phyloP scores from a whole-genome alignment of 2,329 filamentous ascomycete species.

The Lecanoromycetidae sp. region DNA sequence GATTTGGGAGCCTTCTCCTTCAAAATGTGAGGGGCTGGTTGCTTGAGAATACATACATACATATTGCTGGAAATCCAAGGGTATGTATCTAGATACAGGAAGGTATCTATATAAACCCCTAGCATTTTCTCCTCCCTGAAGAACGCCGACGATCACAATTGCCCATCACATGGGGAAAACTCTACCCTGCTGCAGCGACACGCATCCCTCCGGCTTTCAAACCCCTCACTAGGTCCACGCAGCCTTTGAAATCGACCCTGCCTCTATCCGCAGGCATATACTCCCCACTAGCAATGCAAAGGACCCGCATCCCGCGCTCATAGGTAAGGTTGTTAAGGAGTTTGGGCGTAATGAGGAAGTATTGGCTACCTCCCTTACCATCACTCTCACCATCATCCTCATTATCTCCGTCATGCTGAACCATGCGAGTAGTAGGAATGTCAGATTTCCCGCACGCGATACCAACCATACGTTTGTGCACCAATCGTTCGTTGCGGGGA shows the following conservation, averaged over 20 bases:
- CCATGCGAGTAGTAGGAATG: not conserved
- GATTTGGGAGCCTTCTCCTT: no score
- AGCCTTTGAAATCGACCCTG: slow-evolving; percentile 16
- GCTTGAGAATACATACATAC: no score
- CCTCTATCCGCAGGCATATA: slow-evolving; percentile 29
- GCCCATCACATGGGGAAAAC: no score
- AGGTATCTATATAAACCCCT: no score
- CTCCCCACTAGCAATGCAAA: slow-evolving; percentile 88
- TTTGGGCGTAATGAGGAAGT: slow-evolving; percentile 97
- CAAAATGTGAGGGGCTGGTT: no score
- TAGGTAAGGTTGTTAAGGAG: slow-evolving; percentile 75
- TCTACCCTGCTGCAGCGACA: not conserved
- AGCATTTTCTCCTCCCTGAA: no score
- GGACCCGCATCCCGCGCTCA: slow-evolving; percentile 78
- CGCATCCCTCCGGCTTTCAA: slow-evolving; percentile 4
- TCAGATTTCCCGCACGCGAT: slow-evolving; percentile 60
- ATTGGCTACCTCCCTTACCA: slow-evolving; percentile 49
- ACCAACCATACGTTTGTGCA: slow-evolving; percentile 95
- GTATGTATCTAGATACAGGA: no score
- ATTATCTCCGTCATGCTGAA: slow-evolving; percentile 26
- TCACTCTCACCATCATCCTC: slow-evolving; percentile 19
- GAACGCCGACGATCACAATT: no score
- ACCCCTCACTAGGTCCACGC: slow-evolving; percentile 15
- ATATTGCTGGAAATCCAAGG: no score
- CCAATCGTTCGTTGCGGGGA: slow-evolving; percentile 93